Evolutionary conservation across 140 eudicot species (phyloP), one percentile per base, ranked within the genome.

Genomic region (Senecio squalidus): DNA sequence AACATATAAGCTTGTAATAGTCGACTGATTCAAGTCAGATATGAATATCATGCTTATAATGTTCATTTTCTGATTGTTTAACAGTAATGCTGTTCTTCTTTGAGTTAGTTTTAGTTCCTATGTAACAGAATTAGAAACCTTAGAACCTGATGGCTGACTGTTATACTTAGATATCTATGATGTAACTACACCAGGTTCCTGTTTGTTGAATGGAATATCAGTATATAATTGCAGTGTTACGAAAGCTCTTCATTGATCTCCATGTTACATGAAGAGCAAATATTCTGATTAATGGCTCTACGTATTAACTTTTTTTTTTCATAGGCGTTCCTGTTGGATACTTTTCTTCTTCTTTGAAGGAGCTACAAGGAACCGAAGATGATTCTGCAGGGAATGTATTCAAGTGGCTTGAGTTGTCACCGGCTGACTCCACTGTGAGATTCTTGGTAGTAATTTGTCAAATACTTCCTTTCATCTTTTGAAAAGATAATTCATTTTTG

Each of bases 271-370:
- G 60, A 33, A 31, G 58, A 56, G 20, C 18, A 8, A 21, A 27
- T 41, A 13, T 33, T 40, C 30, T 18, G 8, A 48, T 48, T 58
- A 36, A 48, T 22, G 23, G 29, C 52, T 38, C 54, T 26, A 59
- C 14, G 11, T 21, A n/a, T 55, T 33, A 30, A 51, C 62, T 66
- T 48, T 67, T 21, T 67, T 26, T 30, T 28, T 39, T 81, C 78
- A 23, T 78, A 91, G 98, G 89, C 67, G 81, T 69, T 17, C 76
- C 79, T 34, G 77, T 91, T 76, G 96, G 98, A 53, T 86, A 67
- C 67, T 80, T 68, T 58, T 82, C 94, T 24, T 62, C 94, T 67
- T 70, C 94, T 47, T 44, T 91, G 72, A 81, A 74, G 54, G 80
- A 81, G 44, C 58, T 91, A 41, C 60, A 62, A 21, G 73, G 48